Percentiles rank a stretch among this genome's conserved stretches.
Evolutionary conservation across 129 eudicot genomes (phyloP).

Genomic region (Heracleum sosnowskyi): DNA sequence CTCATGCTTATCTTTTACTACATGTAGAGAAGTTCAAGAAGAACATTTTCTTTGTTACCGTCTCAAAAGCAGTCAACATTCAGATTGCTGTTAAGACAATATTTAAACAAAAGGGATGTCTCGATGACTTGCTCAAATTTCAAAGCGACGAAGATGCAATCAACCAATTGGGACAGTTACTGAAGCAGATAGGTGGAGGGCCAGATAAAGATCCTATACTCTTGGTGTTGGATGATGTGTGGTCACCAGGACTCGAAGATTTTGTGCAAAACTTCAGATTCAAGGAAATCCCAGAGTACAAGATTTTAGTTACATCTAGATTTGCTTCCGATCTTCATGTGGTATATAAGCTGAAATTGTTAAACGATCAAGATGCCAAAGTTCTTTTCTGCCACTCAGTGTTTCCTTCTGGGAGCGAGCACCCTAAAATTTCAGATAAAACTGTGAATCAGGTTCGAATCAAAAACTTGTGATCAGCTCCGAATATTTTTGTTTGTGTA

Average conservation of each 20-base stretch:
- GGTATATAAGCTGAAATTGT: conserved; percentile 24
- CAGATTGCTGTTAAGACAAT: conserved; percentile 21
- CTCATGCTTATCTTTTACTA: not conserved
- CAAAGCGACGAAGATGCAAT: conserved; percentile 43
- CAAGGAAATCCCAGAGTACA: conserved; percentile 23
- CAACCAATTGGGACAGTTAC: conserved; percentile 25
- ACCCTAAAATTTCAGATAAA: conserved; percentile 20
- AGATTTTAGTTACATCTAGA: conserved; percentile 45
- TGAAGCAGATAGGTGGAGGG: conserved; percentile 17
- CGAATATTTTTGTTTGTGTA: too few relatives aligned
- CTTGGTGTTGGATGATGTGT: conserved; percentile 43
- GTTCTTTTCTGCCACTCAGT: conserved; percentile 29
- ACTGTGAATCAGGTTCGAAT: conserved; percentile 36
- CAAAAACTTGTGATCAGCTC: too few relatives aligned
- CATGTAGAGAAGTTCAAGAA: conserved; percentile 27
- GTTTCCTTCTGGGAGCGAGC: conserved; percentile 18
- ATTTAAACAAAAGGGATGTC: conserved; percentile 15
- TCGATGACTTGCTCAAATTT: conserved; percentile 9
- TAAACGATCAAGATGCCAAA: conserved; percentile 34
- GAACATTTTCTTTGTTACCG: conserved; percentile 43
- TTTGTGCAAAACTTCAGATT: conserved; percentile 26
- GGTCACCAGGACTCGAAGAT: conserved; percentile 23
- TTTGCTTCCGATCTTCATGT: not conserved
- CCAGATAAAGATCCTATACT: conserved; percentile 18
- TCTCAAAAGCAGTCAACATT: conserved; percentile 28